These are phyloP conservation scores for Emmonsiellopsis sp. DNA, from an alignment of 2,329 filamentous ascomycete species.

Conservation along the genomic window DNA sequence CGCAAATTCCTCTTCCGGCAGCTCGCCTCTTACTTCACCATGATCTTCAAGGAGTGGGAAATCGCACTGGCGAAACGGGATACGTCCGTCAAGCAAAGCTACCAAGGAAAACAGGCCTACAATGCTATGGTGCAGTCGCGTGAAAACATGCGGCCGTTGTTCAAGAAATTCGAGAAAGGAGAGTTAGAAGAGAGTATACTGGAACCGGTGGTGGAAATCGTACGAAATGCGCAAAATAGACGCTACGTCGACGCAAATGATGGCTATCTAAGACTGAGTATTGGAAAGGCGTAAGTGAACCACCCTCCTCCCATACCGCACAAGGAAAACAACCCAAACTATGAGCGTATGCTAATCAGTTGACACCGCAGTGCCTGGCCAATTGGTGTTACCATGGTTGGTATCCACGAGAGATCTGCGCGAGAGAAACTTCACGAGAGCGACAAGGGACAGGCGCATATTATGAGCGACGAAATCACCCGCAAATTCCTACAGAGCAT, in stretches of 20 bases:
- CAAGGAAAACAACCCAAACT: background rate
- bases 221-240: slow-evolving; percentile 77
- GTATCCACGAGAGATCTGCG: slow-evolving; percentile 94
- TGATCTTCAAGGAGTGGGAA: slow-evolving; percentile 88
- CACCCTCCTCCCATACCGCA: background rate
- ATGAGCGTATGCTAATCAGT: background rate
- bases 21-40: slow-evolving; percentile 88
- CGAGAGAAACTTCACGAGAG: slow-evolving; percentile 86
- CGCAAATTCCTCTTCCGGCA: slow-evolving; percentile 72
- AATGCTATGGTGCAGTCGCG: slow-evolving; percentile 79
- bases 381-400: slow-evolving; percentile 98
- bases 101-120: slow-evolving; percentile 70
- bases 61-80: slow-evolving; percentile 57
- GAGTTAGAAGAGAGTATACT: slow-evolving; percentile 72
- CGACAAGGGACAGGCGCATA: slow-evolving; percentile 71
- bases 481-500: slow-evolving; percentile 96
- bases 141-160: slow-evolving; percentile 80
- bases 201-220: slow-evolving; percentile 80
- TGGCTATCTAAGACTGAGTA: slow-evolving; percentile 83
- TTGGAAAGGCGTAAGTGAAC: slow-evolving; percentile 66
- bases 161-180: slow-evolving; percentile 75
- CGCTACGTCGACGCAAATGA: slow-evolving; percentile 96
- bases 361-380: slow-evolving; percentile 62
- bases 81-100: slow-evolving; percentile 55
- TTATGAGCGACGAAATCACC: slow-evolving; percentile 93